Percentiles rank a stretch among this genome's conserved stretches.
Conservation (phyloP, 2,329 filamentous ascomycete species). For the Alternaria sp. region DNA sequence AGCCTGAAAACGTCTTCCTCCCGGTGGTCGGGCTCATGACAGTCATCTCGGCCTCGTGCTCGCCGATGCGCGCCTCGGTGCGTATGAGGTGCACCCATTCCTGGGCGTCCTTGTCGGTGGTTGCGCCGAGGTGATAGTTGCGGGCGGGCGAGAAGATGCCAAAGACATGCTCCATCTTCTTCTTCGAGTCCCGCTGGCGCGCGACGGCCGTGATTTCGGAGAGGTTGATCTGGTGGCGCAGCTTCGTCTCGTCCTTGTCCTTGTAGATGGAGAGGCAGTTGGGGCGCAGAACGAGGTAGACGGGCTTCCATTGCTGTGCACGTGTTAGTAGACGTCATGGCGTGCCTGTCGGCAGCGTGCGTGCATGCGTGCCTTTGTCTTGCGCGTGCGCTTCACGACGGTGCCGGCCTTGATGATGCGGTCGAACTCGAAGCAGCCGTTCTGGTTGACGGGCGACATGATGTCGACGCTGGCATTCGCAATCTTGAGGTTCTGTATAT, state of each 20-base stretch:
- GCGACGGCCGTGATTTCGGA: constrained; percentile 91
- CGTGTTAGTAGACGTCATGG: constrained; percentile 12
- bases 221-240: constrained; percentile 85
- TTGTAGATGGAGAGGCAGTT: constrained; percentile 93
- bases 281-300: constrained; percentile 87
- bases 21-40: constrained; percentile 69
- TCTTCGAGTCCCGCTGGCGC: constrained; percentile 85
- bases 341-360: not conserved
- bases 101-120: constrained; percentile 74
- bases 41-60: constrained; percentile 85
- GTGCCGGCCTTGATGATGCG: constrained; percentile 88
- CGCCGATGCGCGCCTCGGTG: constrained; percentile 79
- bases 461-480: constrained; percentile 59
- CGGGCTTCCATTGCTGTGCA: constrained; percentile 81
- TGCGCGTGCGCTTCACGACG: constrained; percentile 86
- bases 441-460: constrained; percentile 87
- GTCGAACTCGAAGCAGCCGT: constrained; percentile 95
- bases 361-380: constrained; percentile 65
- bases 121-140: constrained; percentile 89
- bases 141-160: constrained; percentile 88
- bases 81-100: constrained; percentile 88
- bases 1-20: constrained; percentile 54
- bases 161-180: constrained; percentile 85
- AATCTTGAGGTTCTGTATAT: constrained; percentile 30
- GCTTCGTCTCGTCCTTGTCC: constrained; percentile 84